Conservation (phyloP, 2,329 filamentous ascomycete species). For the Colletotrichum tabaci region DNA sequence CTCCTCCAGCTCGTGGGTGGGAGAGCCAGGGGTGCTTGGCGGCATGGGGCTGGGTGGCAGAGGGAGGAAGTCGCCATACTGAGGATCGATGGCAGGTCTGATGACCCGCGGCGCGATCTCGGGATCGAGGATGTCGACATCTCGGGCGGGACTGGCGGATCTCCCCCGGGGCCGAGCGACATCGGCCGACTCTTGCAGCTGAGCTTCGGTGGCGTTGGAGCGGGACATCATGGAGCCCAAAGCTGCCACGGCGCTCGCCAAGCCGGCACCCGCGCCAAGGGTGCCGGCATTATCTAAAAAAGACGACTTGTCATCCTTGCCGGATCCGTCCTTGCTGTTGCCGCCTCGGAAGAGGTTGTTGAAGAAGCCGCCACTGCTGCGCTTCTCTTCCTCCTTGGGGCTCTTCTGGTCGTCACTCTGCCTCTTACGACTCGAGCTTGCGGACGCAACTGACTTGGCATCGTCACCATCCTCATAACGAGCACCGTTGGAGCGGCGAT, state of each 20-base stretch:
- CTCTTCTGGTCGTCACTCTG: constrained; percentile 52
- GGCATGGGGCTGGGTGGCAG: constrained; percentile 76
- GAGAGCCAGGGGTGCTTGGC: constrained; percentile 70
- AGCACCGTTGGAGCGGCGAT: constrained; percentile 55
- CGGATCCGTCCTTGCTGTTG: constrained; percentile 52
- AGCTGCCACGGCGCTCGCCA: constrained; percentile 65
- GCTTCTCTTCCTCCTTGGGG: constrained; percentile 57
- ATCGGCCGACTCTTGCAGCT: constrained; percentile 52
- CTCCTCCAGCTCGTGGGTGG: constrained; percentile 54
- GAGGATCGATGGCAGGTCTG: constrained; percentile 77
- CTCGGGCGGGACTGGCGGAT: constrained; percentile 40
- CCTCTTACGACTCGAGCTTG: constrained; percentile 47
- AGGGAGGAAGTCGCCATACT: constrained; percentile 75
- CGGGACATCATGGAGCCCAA: constrained; percentile 57
- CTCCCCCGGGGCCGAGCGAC: constrained; percentile 1
- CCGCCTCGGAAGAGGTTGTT: constrained; percentile 64
- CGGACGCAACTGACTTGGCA: constrained; percentile 59
- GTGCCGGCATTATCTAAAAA: constrained; percentile 82
- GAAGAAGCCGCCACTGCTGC: constrained; percentile 60
- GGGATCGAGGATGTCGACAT: constrained; percentile 64
- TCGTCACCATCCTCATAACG: constrained; percentile 64
- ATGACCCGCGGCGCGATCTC: constrained; percentile 72
- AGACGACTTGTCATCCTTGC: constrained; percentile 63
- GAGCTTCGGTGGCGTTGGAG: constrained; percentile 63
- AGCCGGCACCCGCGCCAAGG: constrained; percentile 79